Evolutionary conservation across 192 early-diverging fungal species (phyloP).

Genomic region (Linnemannia hyalina): DNA sequence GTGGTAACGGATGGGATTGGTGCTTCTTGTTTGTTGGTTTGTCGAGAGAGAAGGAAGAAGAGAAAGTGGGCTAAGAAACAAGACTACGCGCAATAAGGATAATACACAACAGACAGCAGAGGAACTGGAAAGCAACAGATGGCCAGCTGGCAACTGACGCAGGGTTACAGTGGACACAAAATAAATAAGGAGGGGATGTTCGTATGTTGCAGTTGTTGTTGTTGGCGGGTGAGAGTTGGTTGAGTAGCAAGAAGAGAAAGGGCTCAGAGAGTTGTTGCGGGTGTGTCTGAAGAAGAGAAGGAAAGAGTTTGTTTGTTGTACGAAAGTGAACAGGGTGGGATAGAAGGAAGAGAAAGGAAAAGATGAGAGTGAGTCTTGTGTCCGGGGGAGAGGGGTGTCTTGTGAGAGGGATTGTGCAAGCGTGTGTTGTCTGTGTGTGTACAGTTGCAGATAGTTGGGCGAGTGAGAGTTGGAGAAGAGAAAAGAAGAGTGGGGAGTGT

Average conservation of each 20-base stretch:
- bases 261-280: not conserved
- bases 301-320: not conserved
- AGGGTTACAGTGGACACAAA: not conserved
- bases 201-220: not conserved
- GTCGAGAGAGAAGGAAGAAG: not conserved
- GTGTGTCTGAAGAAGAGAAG: not conserved
- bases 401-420: not conserved
- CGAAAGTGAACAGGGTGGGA: not conserved
- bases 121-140: not conserved
- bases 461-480: not conserved
- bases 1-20: too few species aligned
- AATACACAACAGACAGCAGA: not conserved
- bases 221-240: not conserved
- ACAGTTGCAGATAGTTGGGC: not conserved
- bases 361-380: not conserved
- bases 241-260: not conserved
- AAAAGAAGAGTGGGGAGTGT: not conserved
- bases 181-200: not conserved
- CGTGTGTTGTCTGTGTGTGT: not conserved
- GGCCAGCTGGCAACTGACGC: not conserved
- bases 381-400: too few species aligned
- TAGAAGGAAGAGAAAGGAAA: not conserved
- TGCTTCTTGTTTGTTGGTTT: not conserved
- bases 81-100: not conserved
- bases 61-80: not conserved